Evolutionary conservation across 495 filamentous ascomycete species (phyloP), one percentile per base, ranked within the genome.

Genomic region (Rostrohypoxylon terebratum): DNA sequence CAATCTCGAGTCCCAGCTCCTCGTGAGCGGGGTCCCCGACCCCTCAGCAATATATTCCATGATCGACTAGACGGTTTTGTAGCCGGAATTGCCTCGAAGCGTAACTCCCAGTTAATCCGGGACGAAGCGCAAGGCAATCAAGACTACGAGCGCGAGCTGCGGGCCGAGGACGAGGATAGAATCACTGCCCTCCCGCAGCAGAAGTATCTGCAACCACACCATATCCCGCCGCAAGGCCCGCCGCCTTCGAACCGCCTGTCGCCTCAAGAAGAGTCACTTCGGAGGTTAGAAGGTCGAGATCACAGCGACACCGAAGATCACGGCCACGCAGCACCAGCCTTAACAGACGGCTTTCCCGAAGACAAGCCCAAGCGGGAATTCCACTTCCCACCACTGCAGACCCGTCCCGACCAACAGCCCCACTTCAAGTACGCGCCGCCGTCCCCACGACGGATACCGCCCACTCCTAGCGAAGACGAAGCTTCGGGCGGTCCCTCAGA

Each of bases 51-150:
- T 66, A 78, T 88, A 40, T 88, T 95, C 69, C 92, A 95, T 75
- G 92, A 95, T 75, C 93, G 92, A 81, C 88, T 97, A 25, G 91
- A 94, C 78, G 89, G 90, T 28, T 91, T 93, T 66, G 89, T 96
- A 44, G 89, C 93, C 45, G 90, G 89, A 57, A 92, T 96, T 48
- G 91, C 91, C 28, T 89, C 88, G 65, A 96, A 96, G 81, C 89
- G 94, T 45, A 91, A 91, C 81, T 93, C 90, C 23, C 91, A 92
- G 8, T 81, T 93, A 21, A 96, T 97, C 71, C 86, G 88, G 69
- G 89, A 91, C 55, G 93, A 93, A 82, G 93, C 94, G 3, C 87
- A 85, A 44, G 93, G 93, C n/a, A 91, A 97, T 74, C 80, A 84
- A 2, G 92, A 94, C 51, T 84, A 88, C 38, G 93, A 96, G 79